Evolutionary conservation across 495 filamentous ascomycete species (phyloP).

Genomic region (Aspergillus indologenus): DNA sequence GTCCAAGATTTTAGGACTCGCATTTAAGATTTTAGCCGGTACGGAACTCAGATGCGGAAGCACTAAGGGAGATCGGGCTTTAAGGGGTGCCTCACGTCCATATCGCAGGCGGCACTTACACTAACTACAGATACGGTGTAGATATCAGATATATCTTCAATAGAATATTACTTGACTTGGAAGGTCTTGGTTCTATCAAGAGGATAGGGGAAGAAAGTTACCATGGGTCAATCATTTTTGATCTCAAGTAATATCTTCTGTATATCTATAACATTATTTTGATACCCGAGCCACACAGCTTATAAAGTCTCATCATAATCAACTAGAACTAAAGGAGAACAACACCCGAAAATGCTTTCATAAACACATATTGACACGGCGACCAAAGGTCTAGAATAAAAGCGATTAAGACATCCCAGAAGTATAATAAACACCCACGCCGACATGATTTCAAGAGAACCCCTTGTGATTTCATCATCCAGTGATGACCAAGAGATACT

Average conservation of each 20-base stretch:
- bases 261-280: too few species aligned
- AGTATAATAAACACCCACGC: not conserved
- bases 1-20: not conserved
- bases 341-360: constrained; percentile 22
- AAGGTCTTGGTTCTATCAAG: too few species aligned
- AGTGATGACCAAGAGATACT: not conserved
- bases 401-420: not conserved
- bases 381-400: not conserved
- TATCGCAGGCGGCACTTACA: not conserved
- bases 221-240: too few species aligned
- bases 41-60: not conserved
- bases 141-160: too few species aligned
- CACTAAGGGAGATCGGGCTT: not conserved
- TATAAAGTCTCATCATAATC: not conserved
- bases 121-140: too few species aligned
- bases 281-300: too few species aligned
- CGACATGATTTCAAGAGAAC: not conserved
- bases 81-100: not conserved
- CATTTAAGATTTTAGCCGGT: not conserved
- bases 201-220: too few species aligned
- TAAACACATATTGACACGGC: constrained; percentile 5
- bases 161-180: too few species aligned
- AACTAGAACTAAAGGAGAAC: constrained; percentile 3
- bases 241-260: too few species aligned
- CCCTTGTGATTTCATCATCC: not conserved